These are phyloP conservation scores for Trypanosoma conorhini DNA, from an alignment of 208 protist species.

Conservation along the genomic window DNA sequence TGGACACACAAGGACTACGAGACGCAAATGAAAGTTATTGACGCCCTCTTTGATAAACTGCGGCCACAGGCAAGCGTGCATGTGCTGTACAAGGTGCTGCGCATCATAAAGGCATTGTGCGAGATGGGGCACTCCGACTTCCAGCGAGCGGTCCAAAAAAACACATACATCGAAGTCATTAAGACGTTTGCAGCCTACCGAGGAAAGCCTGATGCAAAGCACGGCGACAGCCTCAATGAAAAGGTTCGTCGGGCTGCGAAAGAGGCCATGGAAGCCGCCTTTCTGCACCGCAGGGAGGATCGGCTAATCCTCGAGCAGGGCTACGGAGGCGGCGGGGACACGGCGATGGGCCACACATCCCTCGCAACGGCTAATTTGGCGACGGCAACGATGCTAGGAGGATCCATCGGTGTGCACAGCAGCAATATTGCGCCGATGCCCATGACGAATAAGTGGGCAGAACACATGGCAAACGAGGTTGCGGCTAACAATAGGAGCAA, in stretches of 20 bases:
- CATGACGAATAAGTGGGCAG: slow-evolving; percentile 43
- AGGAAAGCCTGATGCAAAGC: slow-evolving; percentile 39
- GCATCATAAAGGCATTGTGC: slow-evolving; percentile 63
- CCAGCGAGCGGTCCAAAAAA: slow-evolving; percentile 54
- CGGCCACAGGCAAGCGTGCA: slow-evolving; percentile 32
- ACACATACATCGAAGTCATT: slow-evolving; percentile 25
- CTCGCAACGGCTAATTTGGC: slow-evolving; percentile 21
- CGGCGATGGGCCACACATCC: not conserved
- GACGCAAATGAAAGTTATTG: slow-evolving; percentile 46
- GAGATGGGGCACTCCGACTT: slow-evolving; percentile 70
- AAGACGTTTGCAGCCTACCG: slow-evolving; percentile 50
- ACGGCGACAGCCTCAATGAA: slow-evolving; percentile 63
- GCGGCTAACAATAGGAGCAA: not conserved
- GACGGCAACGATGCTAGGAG: not conserved
- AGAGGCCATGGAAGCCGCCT: slow-evolving; percentile 51
- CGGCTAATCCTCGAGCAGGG: slow-evolving; percentile 1
- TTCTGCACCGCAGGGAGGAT: slow-evolving; percentile 31
- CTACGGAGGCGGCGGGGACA: slow-evolving; percentile 19
- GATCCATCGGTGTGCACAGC: slow-evolving; percentile 5
- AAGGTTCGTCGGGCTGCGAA: slow-evolving; percentile 54
- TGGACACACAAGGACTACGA: slow-evolving; percentile 45
- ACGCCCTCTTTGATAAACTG: slow-evolving; percentile 46
- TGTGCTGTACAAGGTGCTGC: slow-evolving; percentile 63
- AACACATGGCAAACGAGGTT: slow-evolving; percentile 34
- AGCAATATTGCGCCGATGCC: slow-evolving; percentile 50